Conservation (phyloP, 495 filamentous ascomycete genomes). For the Poronia punctata region DNA sequence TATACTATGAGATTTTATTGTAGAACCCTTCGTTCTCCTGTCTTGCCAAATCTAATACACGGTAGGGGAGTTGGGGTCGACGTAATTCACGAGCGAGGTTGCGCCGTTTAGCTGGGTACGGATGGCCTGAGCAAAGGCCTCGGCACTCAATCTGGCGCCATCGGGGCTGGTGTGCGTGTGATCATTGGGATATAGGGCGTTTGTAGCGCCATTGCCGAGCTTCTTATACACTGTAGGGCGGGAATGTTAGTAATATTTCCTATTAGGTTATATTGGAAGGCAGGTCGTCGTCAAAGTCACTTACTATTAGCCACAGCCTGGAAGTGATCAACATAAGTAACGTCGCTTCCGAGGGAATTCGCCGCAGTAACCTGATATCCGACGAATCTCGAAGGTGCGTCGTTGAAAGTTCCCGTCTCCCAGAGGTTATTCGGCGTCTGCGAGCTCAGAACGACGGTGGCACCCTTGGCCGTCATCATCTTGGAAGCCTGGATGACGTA, state of each 20-base stretch:
- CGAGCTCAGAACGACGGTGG: slow-evolving; percentile 50
- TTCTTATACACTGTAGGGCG: slow-evolving; percentile 8
- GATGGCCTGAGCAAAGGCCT: slow-evolving; percentile 8
- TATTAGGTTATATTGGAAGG: no score
- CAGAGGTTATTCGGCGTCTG: slow-evolving; percentile 43
- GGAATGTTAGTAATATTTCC: no score
- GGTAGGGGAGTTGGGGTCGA: slow-evolving; percentile 1
- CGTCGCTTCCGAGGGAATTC: slow-evolving; percentile 30
- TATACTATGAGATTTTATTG: no score
- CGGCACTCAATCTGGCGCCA: slow-evolving; percentile 39
- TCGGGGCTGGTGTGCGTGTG: slow-evolving; percentile 53
- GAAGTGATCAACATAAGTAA: slow-evolving; percentile 43
- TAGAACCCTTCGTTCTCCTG: no score
- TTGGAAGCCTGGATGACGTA: slow-evolving; percentile 52
- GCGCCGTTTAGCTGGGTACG: slow-evolving; percentile 3
- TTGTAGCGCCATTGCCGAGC: slow-evolving; percentile 34
- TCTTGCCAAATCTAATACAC: no score
- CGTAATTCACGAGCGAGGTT: slow-evolving; percentile 5
- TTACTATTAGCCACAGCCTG: slow-evolving; percentile 6
- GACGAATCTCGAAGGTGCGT: slow-evolving; percentile 1
- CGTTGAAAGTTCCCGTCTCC: slow-evolving; percentile 7
- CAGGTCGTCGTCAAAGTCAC: slow-evolving; percentile 20
- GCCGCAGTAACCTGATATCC: slow-evolving; percentile 44
- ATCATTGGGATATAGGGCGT: slow-evolving; percentile 47
- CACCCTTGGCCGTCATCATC: slow-evolving; percentile 45